Base-by-base conservation (phyloP, 192 early-diverging fungal genomes). In the Pilaira anomala region DNA sequence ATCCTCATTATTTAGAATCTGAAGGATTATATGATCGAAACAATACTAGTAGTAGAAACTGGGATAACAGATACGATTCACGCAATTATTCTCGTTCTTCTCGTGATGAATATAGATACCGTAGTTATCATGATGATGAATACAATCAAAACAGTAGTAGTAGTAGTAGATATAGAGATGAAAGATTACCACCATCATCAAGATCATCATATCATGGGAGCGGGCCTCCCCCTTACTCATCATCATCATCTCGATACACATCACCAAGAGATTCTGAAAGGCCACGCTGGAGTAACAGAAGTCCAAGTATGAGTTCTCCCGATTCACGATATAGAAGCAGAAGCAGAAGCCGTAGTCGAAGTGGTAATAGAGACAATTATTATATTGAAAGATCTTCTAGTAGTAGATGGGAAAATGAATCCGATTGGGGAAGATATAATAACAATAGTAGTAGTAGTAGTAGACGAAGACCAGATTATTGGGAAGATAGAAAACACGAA, bases 301-400 rank as follows among this genome's bases (percentile, higher is more conserved):
- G 28, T 30, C 30, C 53, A 8, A 26, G 53, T 30, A 29, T 42
- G 3, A 54, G 39, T 9, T 54, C 57, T 12, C 48, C 64, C 0
- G 51, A 46, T 55, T 66, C 48, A n/a, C 21, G 33, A 36, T 36
- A 36, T 36, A 36, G 33, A 36, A 36, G 33, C 33, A 36, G 33
- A 36, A 36, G 33, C 5, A 36, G 22, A 6, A 62, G 62, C 22
- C 53, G 68, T 7, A 69, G 68, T 51, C 41, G 68, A 16, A 69
- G 68, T 59, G 42, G 61, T 7, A 63, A 54, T 30, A 55, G 53
- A 55, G 53, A 55, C 3, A 28, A 29, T 33, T 55, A 55, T n/a
- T 46, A 46, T 46, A 16, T 36, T 9, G 33, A 36, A 6, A 36
- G 33, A 36, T 36, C 33, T 36, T 36, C 33, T 36, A 36, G 33